These are phyloP conservation scores for Nissolia schottii DNA, from an alignment of 306 rosid species.

Conservation along the genomic window DNA sequence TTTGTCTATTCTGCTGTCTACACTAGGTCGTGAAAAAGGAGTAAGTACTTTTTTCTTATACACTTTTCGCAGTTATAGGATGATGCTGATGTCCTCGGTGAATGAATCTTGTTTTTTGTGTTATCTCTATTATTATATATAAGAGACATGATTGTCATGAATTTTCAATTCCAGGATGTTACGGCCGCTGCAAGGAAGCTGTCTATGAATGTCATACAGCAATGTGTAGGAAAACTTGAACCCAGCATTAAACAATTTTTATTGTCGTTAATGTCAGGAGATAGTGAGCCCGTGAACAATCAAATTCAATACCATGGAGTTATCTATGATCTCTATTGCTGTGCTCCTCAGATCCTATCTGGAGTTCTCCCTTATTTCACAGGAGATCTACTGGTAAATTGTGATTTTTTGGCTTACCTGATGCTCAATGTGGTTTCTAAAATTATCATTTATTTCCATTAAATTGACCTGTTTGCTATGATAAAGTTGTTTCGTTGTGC, in stretches of 20 bases:
- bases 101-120: neutral
- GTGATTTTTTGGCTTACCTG: conserved; percentile 15
- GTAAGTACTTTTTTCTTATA: conserved; percentile 45
- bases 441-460: neutral
- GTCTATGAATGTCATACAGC: conserved; percentile 76
- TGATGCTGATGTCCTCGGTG: conserved; percentile 17
- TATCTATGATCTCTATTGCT: conserved; percentile 76
- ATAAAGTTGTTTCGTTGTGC: conserved; percentile 9
- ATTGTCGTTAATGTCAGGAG: conserved; percentile 72
- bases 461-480: neutral
- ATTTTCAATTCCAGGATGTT: conserved; percentile 61
- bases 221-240: conserved; percentile 78
- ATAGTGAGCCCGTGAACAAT: conserved; percentile 48
- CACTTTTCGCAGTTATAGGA: neutral
- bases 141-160: conserved; percentile 21
- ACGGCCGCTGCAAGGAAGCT: conserved; percentile 79
- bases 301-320: conserved; percentile 71
- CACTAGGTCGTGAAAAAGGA: conserved; percentile 65
- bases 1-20: conserved; percentile 57
- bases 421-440: conserved; percentile 12
- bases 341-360: conserved; percentile 74
- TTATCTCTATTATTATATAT: conserved; percentile 1
- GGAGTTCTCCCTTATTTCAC: conserved; percentile 78
- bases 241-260: conserved; percentile 66
- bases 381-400: conserved; percentile 80